Conservation (phyloP, 768 basidiomycete genomes). For the Pleurotus pulmonarius region DNA sequence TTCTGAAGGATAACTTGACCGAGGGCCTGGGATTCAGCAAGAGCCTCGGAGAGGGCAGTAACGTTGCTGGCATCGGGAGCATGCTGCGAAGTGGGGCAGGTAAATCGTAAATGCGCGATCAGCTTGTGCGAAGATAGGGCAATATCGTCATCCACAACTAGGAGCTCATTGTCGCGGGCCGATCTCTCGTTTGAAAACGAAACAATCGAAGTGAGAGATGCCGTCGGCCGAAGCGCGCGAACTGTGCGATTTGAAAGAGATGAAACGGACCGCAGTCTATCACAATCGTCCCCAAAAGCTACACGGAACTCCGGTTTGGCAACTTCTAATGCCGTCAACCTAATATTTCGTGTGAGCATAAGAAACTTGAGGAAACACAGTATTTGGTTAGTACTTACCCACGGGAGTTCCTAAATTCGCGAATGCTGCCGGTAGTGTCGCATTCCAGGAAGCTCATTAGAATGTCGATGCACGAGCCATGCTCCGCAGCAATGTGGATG, state of each 20-base stretch:
- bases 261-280: constrained; percentile 45
- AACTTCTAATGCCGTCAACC: constrained; percentile 65
- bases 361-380: too few relatives aligned
- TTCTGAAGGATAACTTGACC: constrained; percentile 43
- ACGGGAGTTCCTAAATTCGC: constrained; percentile 63
- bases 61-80: constrained; percentile 33
- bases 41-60: constrained; percentile 37
- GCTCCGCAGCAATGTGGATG: constrained; percentile 76
- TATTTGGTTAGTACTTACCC: constrained; percentile 44
- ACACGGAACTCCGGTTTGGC: constrained; percentile 62
- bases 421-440: constrained; percentile 51
- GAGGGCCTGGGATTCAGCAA: constrained; percentile 46
- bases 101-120: constrained; percentile 49
- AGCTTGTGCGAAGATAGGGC: constrained; percentile 42
- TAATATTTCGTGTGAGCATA: constrained; percentile 20
- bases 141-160: constrained; percentile 40
- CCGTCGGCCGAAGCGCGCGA: constrained; percentile 28
- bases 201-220: constrained; percentile 47
- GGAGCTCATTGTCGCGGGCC: constrained; percentile 15
- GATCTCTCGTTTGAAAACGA: constrained; percentile 33
- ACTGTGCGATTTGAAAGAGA: constrained; percentile 55
- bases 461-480: constrained; percentile 61
- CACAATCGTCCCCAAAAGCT: constrained; percentile 53
- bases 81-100: constrained; percentile 40
- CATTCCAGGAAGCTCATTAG: constrained; percentile 62